Evolutionary conservation across 2,329 filamentous ascomycete genomes (phyloP), one percentile per base, ranked within the genome.

Genomic region (Ophiognomonia clavigignenti-juglandacearum): DNA sequence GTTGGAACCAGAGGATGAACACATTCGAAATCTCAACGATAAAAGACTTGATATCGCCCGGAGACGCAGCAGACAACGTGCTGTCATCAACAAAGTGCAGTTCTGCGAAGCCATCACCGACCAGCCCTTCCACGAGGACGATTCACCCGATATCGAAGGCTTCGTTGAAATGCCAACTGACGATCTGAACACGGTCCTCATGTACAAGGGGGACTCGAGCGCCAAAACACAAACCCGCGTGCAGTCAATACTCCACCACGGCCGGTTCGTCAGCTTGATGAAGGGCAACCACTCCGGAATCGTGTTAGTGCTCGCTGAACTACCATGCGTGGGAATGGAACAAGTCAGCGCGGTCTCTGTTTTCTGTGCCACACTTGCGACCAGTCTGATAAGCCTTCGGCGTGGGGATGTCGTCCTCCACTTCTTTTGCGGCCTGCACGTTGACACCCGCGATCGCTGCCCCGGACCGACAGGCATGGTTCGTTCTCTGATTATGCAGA

Each of bases 371-470:
- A 43, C 32, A 13, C 24, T 48, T 2, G 26, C 40, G 10, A 32
- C 29, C 1, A 39, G 46, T 23, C 8, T 48, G 23, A 20, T 29
- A 7, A 48, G 23, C 3, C 22, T 19, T 9, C 35, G 36, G 10
- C 40, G 34, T 11, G 29, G 44, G 8, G 35, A 48, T n/a, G 29
- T 44, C 10, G 37, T 35, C 5, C 20, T 48, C 27, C 29, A 44
- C 10, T 48, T 37, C 36, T 40, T 48, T 4, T 48, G 36, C 22
- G 41, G 46, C 3, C 36, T 44, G n/a, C 46, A 48, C 13, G 27
- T 20, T 5, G 24, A 24, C 31, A 32, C 41, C 2, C 24, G 38
- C 3, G 26, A 38, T 4, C 24, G 7, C 7, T 31, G 22, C 26
- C 39, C 39, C 4, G 45, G 45, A 2, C 39, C 45, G 14, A 22